phyloP scores from a whole-genome alignment of 2,329 filamentous ascomycete genomes.

The Fusarium pseudocircinatum region DNA sequence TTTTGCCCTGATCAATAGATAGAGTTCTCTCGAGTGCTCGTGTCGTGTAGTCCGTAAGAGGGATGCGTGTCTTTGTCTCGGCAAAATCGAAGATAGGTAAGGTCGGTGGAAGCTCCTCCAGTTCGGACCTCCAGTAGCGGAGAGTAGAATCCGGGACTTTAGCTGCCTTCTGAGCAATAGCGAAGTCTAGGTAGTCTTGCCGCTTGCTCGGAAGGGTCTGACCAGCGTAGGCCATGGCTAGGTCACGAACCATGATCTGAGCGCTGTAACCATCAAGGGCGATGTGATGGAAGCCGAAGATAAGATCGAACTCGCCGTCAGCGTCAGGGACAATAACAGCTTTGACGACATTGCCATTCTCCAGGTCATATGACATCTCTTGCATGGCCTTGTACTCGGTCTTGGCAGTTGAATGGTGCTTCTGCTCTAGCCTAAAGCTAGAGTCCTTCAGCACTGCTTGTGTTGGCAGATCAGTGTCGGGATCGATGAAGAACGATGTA shows the following conservation, averaged over 20 bases:
- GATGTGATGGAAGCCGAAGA: slow-evolving; percentile 1
- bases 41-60: not conserved
- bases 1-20: not conserved
- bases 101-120: not conserved
- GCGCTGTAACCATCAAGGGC: not conserved
- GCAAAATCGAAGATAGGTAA: slow-evolving; percentile 9
- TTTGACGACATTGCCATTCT: not conserved
- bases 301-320: not conserved
- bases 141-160: not conserved
- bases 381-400: not conserved
- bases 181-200: not conserved
- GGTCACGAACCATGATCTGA: not conserved
- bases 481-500: not conserved
- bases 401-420: not conserved
- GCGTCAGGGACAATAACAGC: not conserved
- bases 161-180: not conserved
- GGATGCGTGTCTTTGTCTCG: not conserved
- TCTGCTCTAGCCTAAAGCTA: not conserved
- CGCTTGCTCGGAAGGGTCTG: not conserved
- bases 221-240: not conserved
- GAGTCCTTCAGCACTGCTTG: not conserved
- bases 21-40: not conserved
- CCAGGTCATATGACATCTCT: not conserved
- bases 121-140: slow-evolving; percentile 10
- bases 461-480: not conserved